Evolutionary conservation across 306 rosid species (phyloP).

Genomic region (Parietaria judaica): DNA sequence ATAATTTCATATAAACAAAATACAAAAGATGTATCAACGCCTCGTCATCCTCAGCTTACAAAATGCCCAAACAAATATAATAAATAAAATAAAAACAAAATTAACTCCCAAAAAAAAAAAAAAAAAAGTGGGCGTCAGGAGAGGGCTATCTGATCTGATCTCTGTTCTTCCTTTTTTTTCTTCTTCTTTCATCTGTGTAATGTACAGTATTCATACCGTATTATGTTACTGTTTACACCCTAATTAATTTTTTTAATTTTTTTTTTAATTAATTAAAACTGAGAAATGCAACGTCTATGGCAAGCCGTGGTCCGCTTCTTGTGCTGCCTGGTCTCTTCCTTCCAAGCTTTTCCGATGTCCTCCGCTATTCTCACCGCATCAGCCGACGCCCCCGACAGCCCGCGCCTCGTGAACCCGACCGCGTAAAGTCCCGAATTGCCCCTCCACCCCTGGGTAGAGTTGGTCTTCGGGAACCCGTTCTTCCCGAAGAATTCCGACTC

Average conservation of each 20-base stretch:
- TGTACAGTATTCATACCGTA: constrained; percentile 21
- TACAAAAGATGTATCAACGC: constrained; percentile 32
- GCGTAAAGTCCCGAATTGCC: constrained; percentile 83
- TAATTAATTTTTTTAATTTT: not conserved
- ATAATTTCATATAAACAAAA: not conserved
- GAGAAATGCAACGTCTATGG: constrained; percentile 79
- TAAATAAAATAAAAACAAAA: not conserved
- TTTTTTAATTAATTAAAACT: constrained; percentile 31
- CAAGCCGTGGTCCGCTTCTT: constrained; percentile 47
- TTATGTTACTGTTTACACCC: not conserved
- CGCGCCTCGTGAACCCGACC: constrained; percentile 91
- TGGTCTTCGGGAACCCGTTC: constrained; percentile 70
- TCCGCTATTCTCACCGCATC: constrained; percentile 73
- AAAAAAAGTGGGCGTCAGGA: constrained; percentile 51
- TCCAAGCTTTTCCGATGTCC: constrained; percentile 77
- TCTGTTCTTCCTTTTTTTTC: constrained; percentile 7
- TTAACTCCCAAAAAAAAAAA: not conserved
- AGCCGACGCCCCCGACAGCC: constrained; percentile 73
- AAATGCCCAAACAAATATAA: constrained; percentile 51
- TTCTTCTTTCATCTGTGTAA: constrained; percentile 14
- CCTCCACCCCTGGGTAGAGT: constrained; percentile 84
- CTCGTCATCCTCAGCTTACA: constrained; percentile 58
- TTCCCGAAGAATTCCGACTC: constrained; percentile 76
- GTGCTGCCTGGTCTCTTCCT: constrained; percentile 51
- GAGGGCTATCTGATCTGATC: constrained; percentile 51